Evolutionary conservation across 495 filamentous ascomycete species (phyloP).

Genomic region (Aspergillus conjunctus): DNA sequence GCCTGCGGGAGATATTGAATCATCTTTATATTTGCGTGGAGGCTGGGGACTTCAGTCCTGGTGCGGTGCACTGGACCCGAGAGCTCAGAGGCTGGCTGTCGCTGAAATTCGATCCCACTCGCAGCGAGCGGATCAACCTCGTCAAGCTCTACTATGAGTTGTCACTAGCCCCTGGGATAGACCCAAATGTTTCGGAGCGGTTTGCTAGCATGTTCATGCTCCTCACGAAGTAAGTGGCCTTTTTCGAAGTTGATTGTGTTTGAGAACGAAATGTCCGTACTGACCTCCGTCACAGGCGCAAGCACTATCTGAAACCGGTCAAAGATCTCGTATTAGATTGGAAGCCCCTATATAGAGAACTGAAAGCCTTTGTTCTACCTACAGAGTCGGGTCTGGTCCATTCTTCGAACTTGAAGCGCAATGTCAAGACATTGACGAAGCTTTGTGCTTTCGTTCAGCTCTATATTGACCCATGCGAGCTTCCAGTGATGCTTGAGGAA

Average conservation of each 20-base stretch:
- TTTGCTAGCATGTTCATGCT: conserved; percentile 97
- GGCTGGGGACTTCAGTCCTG: conserved; percentile 90
- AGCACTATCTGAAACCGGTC: conserved; percentile 88
- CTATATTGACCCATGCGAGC: conserved; percentile 88
- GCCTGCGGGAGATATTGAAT: conserved; percentile 81
- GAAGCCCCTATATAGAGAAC: conserved; percentile 86
- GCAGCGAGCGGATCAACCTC: conserved; percentile 77
- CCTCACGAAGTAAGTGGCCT: conserved; percentile 73
- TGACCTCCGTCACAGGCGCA: conserved; percentile 67
- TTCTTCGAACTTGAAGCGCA: conserved; percentile 65
- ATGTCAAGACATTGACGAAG: conserved; percentile 76
- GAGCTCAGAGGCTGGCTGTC: conserved; percentile 94
- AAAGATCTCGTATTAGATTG: conserved; percentile 91
- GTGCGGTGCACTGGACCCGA: conserved; percentile 94
- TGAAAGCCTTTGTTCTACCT: conserved; percentile 87
- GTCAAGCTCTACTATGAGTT: conserved; percentile 94
- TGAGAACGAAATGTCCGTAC: conserved; percentile 15
- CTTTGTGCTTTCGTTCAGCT: conserved; percentile 85
- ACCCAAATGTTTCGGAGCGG: conserved; percentile 76
- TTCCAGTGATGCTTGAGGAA: conserved; percentile 88
- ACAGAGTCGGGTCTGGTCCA: conserved; percentile 69
- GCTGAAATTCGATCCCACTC: conserved; percentile 93
- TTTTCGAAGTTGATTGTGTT: not conserved
- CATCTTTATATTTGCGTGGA: conserved; percentile 89
- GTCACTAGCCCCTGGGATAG: conserved; percentile 85